Evolutionary conservation across 139 green algal genomes (phyloP).

Genomic region (Chlorella sp.): DNA sequence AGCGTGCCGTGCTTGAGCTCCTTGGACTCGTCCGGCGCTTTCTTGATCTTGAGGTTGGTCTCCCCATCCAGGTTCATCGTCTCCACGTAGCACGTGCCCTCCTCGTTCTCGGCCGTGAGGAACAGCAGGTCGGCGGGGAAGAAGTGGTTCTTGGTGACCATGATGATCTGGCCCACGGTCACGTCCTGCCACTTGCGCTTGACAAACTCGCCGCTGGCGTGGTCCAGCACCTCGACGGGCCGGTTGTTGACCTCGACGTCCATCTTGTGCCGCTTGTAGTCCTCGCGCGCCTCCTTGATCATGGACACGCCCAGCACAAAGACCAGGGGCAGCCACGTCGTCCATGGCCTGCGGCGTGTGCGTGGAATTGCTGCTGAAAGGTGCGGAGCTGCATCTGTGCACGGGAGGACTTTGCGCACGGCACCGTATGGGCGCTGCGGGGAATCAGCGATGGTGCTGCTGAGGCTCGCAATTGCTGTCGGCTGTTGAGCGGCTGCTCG

Average conservation of each 20-base stretch:
- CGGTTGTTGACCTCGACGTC: slow-evolving; percentile 65
- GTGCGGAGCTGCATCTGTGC: too few relatives aligned
- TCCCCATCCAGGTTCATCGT: slow-evolving; percentile 93
- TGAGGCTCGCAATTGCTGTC: too few relatives aligned
- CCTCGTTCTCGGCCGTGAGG: slow-evolving; percentile 53
- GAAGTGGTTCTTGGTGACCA: slow-evolving; percentile 46
- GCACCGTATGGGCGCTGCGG: too few relatives aligned
- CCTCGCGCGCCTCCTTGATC: slow-evolving; percentile 73
- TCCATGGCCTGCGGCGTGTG: slow-evolving; percentile 47
- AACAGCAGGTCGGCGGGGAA: slow-evolving; percentile 86
- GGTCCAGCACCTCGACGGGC: slow-evolving; percentile 46
- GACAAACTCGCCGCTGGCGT: slow-evolving; percentile 15
- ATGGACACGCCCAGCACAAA: slow-evolving; percentile 72
- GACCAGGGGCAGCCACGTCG: slow-evolving; percentile 49
- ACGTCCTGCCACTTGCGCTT: slow-evolving; percentile 50
- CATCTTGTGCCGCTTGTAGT: slow-evolving; percentile 65
- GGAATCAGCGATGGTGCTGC: too few relatives aligned
- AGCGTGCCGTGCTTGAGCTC: slow-evolving; percentile 41
- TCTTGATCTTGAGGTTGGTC: slow-evolving; percentile 92
- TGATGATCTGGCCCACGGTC: slow-evolving; percentile 59
- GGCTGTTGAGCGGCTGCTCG: too few relatives aligned
- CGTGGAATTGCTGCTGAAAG: too few relatives aligned
- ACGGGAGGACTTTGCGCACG: too few relatives aligned
- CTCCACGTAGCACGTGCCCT: slow-evolving; percentile 78
- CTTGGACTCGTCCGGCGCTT: slow-evolving; percentile 56